These are phyloP conservation scores for Malus domestica DNA, from an alignment of 306 rosid species.

Conservation along the genomic window ASM211411v1 NC_041798.1:36606001-36606500, in stretches of 20 bases:
- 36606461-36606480: constrained; percentile 44
- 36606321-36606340: constrained; percentile 41
- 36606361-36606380: background rate
- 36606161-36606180: constrained; percentile 56
- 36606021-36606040: constrained; percentile 38
- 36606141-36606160: constrained; percentile 36
- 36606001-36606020: constrained; percentile 25
- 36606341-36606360: constrained; percentile 45
- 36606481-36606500: constrained; percentile 45
- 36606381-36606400: background rate
- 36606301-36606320: constrained; percentile 71
- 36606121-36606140: constrained; percentile 10
- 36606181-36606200: constrained; percentile 42
- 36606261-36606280: background rate
- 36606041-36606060: constrained; percentile 32
- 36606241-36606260: background rate
- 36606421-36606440: background rate
- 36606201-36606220: background rate
- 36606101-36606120: constrained; percentile 25
- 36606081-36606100: constrained; percentile 26
- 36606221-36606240: constrained; percentile 1
- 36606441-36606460: background rate
- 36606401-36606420: background rate
- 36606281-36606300: background rate
- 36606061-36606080: background rate